phyloP scores from a whole-genome alignment of 768 basidiomycete species.

The Hypholoma fasciculare region DNA sequence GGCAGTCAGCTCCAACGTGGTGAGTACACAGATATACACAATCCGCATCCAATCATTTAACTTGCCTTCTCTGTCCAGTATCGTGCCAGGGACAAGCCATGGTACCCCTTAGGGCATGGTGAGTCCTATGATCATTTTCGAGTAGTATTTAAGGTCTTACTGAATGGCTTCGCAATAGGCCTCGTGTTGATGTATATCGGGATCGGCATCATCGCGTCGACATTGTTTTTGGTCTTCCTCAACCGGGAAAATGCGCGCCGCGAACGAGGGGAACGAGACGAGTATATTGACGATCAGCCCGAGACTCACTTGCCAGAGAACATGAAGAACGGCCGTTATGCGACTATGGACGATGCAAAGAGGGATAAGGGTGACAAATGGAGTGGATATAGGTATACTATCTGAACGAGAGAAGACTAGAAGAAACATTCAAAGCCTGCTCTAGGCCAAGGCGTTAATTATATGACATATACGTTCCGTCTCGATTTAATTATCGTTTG shows the following conservation, averaged over 20 bases:
- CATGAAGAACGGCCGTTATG: constrained; percentile 57
- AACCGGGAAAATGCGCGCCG: constrained; percentile 64
- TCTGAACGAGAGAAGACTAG: background rate
- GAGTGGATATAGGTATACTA: constrained; percentile 74
- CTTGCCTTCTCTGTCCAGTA: constrained; percentile 39
- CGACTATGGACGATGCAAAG: constrained; percentile 63
- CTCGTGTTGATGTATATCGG: constrained; percentile 74
- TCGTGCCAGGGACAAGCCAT: constrained; percentile 62
- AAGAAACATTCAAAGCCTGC: background rate
- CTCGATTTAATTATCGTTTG: too few relatives aligned
- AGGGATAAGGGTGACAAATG: constrained; percentile 70
- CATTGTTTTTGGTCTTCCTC: constrained; percentile 40
- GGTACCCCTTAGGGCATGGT: constrained; percentile 52
- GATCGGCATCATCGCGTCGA: constrained; percentile 54
- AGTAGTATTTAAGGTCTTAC: background rate
- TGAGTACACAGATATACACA: constrained; percentile 30
- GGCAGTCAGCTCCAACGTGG: constrained; percentile 75
- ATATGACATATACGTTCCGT: background rate
- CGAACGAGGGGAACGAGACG: constrained; percentile 68
- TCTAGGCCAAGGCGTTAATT: background rate
- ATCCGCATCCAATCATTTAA: too few relatives aligned
- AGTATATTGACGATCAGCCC: constrained; percentile 56
- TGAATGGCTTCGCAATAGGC: constrained; percentile 31
- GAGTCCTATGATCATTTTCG: background rate
- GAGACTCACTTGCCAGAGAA: constrained; percentile 29